phyloP scores from a whole-genome alignment of 2,329 filamentous ascomycete species.

The Ploettnerulaceae sp. region DNA sequence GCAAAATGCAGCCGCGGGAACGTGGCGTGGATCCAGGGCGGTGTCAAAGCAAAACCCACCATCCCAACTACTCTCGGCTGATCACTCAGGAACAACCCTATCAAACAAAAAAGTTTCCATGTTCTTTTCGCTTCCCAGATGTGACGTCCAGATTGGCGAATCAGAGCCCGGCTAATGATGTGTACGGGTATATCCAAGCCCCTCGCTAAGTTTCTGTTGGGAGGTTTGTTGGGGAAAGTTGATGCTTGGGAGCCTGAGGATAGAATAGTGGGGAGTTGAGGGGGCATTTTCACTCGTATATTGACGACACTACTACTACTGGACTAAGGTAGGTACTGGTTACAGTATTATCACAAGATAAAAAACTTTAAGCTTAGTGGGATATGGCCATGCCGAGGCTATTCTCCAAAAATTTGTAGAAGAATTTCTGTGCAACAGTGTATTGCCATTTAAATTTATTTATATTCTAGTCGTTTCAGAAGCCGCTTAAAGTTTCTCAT shows the following conservation, averaged over 20 bases:
- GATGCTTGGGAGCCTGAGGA: not conserved
- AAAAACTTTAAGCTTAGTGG: not conserved
- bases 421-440: no score
- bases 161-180: slow-evolving; percentile 5
- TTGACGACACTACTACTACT: not conserved
- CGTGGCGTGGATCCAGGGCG: slow-evolving; percentile 8
- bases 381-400: slow-evolving; percentile 1
- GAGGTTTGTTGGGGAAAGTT: slow-evolving; percentile 16
- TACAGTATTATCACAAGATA: slow-evolving; percentile 8
- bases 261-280: not conserved
- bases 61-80: slow-evolving; percentile 12
- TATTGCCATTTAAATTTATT: no score
- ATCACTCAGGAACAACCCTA: slow-evolving; percentile 18
- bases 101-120: slow-evolving; percentile 7
- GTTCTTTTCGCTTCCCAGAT: slow-evolving; percentile 1
- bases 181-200: slow-evolving; percentile 1
- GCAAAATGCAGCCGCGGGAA: slow-evolving; percentile 15
- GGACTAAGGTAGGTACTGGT: no score
- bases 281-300: not conserved
- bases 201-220: slow-evolving; percentile 14
- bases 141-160: slow-evolving; percentile 21
- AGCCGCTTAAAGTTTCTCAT: slow-evolving; percentile 1
- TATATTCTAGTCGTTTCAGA: no score
- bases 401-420: no score
- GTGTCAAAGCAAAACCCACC: not conserved